Conservation (phyloP, 2,329 filamentous ascomycete genomes). For the Ascochyta rabiei region DNA sequence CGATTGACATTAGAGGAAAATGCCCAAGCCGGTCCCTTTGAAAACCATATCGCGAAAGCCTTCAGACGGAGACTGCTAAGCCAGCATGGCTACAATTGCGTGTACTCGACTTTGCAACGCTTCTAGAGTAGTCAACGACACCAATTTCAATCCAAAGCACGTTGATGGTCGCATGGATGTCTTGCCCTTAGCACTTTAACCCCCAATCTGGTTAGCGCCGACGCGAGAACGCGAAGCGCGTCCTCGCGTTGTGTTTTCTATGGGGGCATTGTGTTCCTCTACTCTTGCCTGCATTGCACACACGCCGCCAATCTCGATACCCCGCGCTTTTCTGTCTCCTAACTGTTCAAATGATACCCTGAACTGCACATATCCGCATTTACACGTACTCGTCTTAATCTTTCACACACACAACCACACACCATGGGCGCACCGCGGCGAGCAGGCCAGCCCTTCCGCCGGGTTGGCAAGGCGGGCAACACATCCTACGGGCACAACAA, state of each 20-base stretch:
- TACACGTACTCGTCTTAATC: constrained; percentile 24
- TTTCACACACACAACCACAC: constrained; percentile 20
- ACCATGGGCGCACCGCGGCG: constrained; percentile 53
- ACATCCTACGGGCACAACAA: constrained; percentile 59
- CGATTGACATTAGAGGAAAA: neutral
- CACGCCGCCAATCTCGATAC: constrained; percentile 22
- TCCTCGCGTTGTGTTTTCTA: constrained; percentile 29
- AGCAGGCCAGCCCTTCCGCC: constrained; percentile 49
- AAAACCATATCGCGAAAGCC: too few relatives aligned
- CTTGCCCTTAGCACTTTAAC: too few relatives aligned
- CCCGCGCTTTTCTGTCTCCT: constrained; percentile 21
- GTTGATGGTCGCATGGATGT: too few relatives aligned
- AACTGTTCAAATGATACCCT: constrained; percentile 41
- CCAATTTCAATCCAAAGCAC: too few relatives aligned
- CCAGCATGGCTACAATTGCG: too few relatives aligned
- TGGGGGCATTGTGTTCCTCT: constrained; percentile 25
- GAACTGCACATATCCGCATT: constrained; percentile 29
- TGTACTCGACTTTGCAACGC: too few relatives aligned
- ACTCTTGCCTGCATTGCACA: constrained; percentile 18
- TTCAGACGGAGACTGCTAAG: too few relatives aligned
- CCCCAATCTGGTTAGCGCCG: too few relatives aligned
- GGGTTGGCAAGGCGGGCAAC: constrained; percentile 50
- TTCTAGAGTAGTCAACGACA: too few relatives aligned
- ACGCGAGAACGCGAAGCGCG: constrained; percentile 2
- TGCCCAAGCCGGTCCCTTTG: too few relatives aligned